Percentiles rank a stretch among this genome's conserved stretches.
Conservation (phyloP, 2,329 filamentous ascomycete genomes). For the Monosporascus sp. region DNA sequence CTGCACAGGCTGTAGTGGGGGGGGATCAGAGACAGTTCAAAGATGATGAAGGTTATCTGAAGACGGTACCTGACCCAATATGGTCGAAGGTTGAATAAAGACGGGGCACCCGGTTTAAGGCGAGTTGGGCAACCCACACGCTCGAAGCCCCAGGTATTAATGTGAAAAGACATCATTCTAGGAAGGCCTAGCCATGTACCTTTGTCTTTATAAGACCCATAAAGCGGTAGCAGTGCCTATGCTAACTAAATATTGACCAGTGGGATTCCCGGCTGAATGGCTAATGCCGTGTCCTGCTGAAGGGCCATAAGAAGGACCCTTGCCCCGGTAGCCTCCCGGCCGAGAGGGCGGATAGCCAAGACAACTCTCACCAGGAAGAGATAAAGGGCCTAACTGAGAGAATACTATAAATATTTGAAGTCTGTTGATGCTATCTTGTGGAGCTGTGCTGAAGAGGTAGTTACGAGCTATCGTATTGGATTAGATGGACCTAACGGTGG, state of each 20-base stretch:
- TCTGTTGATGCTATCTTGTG: not conserved
- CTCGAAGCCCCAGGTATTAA: constrained; percentile 25
- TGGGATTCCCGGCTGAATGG: constrained; percentile 44
- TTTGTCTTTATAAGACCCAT: constrained; percentile 26
- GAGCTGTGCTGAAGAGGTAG: not conserved
- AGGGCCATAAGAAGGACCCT: constrained; percentile 29
- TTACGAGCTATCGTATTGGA: not conserved
- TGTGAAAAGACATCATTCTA: constrained; percentile 22
- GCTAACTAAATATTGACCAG: constrained; percentile 31
- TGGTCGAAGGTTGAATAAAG: constrained; percentile 33
- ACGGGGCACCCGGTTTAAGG: constrained; percentile 29
- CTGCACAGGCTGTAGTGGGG: constrained; percentile 29
- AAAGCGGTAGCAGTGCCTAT: constrained; percentile 30
- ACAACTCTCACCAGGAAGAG: constrained; percentile 10
- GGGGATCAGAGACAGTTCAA: constrained; percentile 22
- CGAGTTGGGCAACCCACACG: constrained; percentile 30
- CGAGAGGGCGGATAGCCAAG: constrained; percentile 21
- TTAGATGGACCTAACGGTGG: not conserved
- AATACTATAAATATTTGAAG: not conserved
- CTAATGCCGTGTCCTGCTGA: constrained; percentile 39
- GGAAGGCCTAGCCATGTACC: constrained; percentile 36
- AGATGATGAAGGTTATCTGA: constrained; percentile 24
- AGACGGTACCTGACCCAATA: constrained; percentile 35
- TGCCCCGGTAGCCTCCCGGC: constrained; percentile 27
- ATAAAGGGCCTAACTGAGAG: not conserved